A percentile compares a stretch with the other conserved stretches of the same genome.
Conservation (phyloP, 352 stramenopile species). For the Phytophthora ramorum region DNA sequence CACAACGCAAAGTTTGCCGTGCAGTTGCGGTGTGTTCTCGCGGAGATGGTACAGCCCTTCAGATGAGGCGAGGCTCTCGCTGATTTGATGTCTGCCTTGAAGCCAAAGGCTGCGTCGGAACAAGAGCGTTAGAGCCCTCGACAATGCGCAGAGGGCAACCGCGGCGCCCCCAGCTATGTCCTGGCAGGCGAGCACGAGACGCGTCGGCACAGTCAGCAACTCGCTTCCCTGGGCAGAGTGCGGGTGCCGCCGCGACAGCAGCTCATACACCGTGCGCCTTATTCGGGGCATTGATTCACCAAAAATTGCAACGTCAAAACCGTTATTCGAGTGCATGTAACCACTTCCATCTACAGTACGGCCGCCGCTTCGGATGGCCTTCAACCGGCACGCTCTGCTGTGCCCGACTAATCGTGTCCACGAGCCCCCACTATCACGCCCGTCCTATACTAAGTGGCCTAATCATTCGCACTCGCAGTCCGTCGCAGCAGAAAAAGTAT, state of each 20-base stretch:
- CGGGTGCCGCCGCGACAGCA: neutral
- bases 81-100: slow-evolving; percentile 19
- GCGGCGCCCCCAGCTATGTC: slow-evolving; percentile 11
- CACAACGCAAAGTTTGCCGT: slow-evolving; percentile 5
- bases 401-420: slow-evolving; percentile 1
- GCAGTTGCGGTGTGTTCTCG: slow-evolving; percentile 34
- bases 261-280: neutral
- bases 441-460: neutral
- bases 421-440: neutral
- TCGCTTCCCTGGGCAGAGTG: slow-evolving; percentile 2
- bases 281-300: slow-evolving; percentile 12
- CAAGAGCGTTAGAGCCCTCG: slow-evolving; percentile 15
- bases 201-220: slow-evolving; percentile 3
- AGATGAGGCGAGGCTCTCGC: slow-evolving; percentile 19
- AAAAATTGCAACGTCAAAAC: slow-evolving; percentile 33
- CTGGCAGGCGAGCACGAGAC: slow-evolving; percentile 1
- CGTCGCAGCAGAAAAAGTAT: slow-evolving; percentile 29
- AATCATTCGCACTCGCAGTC: slow-evolving; percentile 5
- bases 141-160: slow-evolving; percentile 4
- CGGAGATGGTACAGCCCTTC: slow-evolving; percentile 14
- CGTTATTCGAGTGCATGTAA: slow-evolving; percentile 17
- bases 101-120: slow-evolving; percentile 26
- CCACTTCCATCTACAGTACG: slow-evolving; percentile 4
- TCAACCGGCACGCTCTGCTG: slow-evolving; percentile 4
- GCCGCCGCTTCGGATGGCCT: slow-evolving; percentile 7